Evolutionary conservation across 2,329 filamentous ascomycete species (phyloP).

Genomic region (Sphaerulina vaccinii): DNA sequence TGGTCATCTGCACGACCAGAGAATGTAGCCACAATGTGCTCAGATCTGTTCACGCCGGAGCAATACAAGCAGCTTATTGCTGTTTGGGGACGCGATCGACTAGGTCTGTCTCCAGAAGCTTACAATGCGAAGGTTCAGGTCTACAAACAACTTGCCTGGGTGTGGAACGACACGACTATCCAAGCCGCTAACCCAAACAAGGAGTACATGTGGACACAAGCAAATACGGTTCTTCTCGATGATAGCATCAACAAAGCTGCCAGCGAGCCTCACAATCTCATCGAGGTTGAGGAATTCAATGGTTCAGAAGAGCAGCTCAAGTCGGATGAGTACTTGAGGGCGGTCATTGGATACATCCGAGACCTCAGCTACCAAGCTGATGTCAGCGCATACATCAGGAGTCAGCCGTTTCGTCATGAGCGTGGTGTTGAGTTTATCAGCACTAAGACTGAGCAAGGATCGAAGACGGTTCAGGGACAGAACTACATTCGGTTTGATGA

Average conservation of each 20-base stretch:
- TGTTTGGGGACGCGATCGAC: conserved; percentile 74
- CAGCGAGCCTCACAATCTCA: conserved; percentile 78
- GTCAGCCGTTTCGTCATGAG: conserved; percentile 12
- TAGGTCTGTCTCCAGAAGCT: conserved; percentile 64
- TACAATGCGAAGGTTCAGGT: conserved; percentile 74
- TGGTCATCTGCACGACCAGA: conserved; percentile 81
- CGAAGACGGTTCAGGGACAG: neutral
- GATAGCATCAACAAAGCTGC: conserved; percentile 78
- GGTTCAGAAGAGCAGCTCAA: conserved; percentile 43
- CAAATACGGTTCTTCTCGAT: conserved; percentile 86
- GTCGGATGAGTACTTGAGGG: conserved; percentile 46
- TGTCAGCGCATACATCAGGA: conserved; percentile 43
- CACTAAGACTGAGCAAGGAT: neutral
- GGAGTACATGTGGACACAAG: conserved; percentile 68
- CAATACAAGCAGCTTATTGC: conserved; percentile 61
- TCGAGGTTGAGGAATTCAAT: conserved; percentile 76
- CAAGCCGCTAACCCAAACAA: conserved; percentile 44
- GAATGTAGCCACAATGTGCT: conserved; percentile 70
- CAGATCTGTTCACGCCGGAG: conserved; percentile 58
- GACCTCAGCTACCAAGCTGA: conserved; percentile 53
- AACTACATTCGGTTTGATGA: no score
- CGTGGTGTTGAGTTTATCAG: neutral
- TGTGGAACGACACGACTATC: conserved; percentile 62
- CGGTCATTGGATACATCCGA: conserved; percentile 57
- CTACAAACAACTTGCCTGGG: conserved; percentile 75